phyloP scores from a whole-genome alignment of 257 asterid species.

The Rubia yunnanensis region DNA sequence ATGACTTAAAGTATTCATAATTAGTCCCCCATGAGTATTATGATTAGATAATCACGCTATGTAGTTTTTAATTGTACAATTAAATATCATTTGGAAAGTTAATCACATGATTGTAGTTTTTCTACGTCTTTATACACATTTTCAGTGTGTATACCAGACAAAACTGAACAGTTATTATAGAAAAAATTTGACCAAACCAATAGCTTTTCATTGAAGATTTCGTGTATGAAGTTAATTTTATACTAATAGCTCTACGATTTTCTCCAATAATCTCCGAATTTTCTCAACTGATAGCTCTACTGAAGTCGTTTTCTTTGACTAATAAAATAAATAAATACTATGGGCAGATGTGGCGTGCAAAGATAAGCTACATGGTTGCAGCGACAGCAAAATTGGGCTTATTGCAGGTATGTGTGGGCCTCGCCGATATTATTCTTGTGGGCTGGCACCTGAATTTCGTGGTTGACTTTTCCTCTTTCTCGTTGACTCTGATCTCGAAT shows the following conservation, averaged over 20 bases:
- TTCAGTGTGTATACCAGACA: background rate
- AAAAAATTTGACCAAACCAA: too few relatives aligned
- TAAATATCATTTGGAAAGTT: too few relatives aligned
- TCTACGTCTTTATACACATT: too few relatives aligned
- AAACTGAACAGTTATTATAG: background rate
- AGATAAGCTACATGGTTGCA: slow-evolving; percentile 63
- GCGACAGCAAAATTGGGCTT: slow-evolving; percentile 45
- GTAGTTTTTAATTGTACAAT: too few relatives aligned
- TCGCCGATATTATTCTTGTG: background rate
- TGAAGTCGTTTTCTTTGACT: background rate
- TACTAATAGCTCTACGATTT: background rate
- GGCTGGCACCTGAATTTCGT: background rate
- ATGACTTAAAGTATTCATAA: too few relatives aligned
- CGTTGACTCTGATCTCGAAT: background rate
- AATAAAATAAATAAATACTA: background rate
- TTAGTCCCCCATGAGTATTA: too few relatives aligned
- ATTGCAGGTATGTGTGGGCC: slow-evolving; percentile 45
- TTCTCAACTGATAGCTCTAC: background rate
- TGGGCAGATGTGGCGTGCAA: slow-evolving; percentile 42
- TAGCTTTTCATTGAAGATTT: background rate
- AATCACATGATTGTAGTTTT: too few relatives aligned
- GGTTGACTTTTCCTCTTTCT: background rate
- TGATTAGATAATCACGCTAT: too few relatives aligned
- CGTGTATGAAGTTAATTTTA: background rate
- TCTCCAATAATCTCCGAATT: too few relatives aligned